phyloP scores from a whole-genome alignment of 2,329 filamentous ascomycete species.

The Stachybotrys elegans region DNA sequence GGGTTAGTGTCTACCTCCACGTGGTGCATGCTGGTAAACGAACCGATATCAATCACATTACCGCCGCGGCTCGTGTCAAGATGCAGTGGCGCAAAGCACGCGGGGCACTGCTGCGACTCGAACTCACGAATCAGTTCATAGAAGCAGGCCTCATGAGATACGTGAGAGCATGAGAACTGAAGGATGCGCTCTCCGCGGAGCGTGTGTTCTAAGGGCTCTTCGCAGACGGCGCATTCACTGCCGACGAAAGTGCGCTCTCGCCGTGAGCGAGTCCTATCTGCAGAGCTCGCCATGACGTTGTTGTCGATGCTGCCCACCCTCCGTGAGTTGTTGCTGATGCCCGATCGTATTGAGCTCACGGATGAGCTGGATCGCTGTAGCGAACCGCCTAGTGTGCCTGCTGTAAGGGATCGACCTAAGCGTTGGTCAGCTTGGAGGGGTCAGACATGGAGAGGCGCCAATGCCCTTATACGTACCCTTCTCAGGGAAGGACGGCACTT shows the following conservation, averaged over 20 bases:
- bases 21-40: constrained; percentile 17
- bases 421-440: not conserved
- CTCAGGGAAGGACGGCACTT: constrained; percentile 31
- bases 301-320: constrained; percentile 33
- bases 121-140: constrained; percentile 97
- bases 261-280: constrained; percentile 73
- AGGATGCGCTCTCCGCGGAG: constrained; percentile 89
- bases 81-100: constrained; percentile 86
- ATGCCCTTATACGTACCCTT: constrained; percentile 37
- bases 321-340: constrained; percentile 23
- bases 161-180: constrained; percentile 94
- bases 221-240: constrained; percentile 90
- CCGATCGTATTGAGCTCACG: constrained; percentile 26
- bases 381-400: constrained; percentile 18
- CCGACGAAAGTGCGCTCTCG: constrained; percentile 94
- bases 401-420: constrained; percentile 21
- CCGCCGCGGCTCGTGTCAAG: constrained; percentile 89
- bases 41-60: constrained; percentile 88
- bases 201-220: constrained; percentile 94
- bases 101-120: constrained; percentile 89
- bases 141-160: constrained; percentile 96
- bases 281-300: constrained; percentile 38
- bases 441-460: not conserved
- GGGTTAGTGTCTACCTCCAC: constrained; percentile 18
- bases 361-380: constrained; percentile 26